Conservation (phyloP, 768 basidiomycete species). For the Tylopilus subfusipes region DNA sequence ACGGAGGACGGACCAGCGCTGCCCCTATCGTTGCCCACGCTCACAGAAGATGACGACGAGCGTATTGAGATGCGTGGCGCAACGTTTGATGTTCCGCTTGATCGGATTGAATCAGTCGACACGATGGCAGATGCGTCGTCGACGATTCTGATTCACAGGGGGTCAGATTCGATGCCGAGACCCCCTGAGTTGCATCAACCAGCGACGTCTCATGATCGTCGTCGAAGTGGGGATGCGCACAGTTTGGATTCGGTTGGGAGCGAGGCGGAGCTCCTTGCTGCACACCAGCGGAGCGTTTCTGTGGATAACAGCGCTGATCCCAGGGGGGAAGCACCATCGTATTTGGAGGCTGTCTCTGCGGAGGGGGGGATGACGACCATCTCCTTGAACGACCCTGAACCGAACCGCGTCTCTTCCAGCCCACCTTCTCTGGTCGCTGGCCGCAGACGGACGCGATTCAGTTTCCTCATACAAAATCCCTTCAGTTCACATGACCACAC, state of each 20-base stretch:
- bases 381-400: conserved; percentile 22
- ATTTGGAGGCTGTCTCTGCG: conserved; percentile 44
- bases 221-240: conserved; percentile 14
- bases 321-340: conserved; percentile 65
- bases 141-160: conserved; percentile 18
- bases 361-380: conserved; percentile 11
- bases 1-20: conserved; percentile 19
- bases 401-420: not conserved
- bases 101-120: conserved; percentile 25
- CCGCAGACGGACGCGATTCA: conserved; percentile 42
- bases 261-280: conserved; percentile 18
- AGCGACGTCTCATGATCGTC: not conserved
- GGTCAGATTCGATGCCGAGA: conserved; percentile 6
- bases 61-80: conserved; percentile 4
- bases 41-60: conserved; percentile 26
- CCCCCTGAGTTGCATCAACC: conserved; percentile 12
- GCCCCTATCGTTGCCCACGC: conserved; percentile 12
- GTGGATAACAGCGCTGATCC: conserved; percentile 30
- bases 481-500: conserved; percentile 32
- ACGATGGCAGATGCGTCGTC: conserved; percentile 21
- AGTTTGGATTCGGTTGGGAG: conserved; percentile 24
- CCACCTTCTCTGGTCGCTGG: not conserved
- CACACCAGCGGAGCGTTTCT: conserved; percentile 15
- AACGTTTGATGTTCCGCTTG: conserved; percentile 18
- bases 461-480: conserved; percentile 39